Evolutionary conservation across 2,329 filamentous ascomycete genomes (phyloP).

Genomic region (Xylaria sp.): DNA sequence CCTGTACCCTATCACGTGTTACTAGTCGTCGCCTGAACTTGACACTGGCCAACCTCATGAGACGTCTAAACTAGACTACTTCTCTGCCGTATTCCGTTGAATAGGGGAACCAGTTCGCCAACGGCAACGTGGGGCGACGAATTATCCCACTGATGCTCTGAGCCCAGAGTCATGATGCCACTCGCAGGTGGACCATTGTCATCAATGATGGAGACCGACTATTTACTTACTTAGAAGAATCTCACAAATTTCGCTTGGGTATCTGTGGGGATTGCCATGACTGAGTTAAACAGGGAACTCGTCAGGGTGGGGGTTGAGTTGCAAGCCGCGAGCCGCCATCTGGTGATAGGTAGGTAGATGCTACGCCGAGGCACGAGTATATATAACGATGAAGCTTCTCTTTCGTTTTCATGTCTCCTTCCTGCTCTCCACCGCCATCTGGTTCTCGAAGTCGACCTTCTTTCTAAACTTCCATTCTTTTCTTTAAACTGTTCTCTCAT

Average conservation of each 20-base stretch:
- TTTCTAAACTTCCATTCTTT: conserved; percentile 36
- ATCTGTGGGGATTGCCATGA: conserved; percentile 13
- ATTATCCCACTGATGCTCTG: conserved; percentile 9
- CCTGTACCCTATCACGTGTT: conserved; percentile 2
- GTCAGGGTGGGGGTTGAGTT: conserved; percentile 21
- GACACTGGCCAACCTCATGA: background rate
- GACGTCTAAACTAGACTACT: background rate
- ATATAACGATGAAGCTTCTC: conserved; percentile 39
- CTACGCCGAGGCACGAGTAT: conserved; percentile 20
- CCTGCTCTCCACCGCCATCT: conserved; percentile 32
- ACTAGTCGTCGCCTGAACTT: background rate
- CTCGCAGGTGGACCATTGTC: conserved; percentile 5
- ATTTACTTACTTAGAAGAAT: conserved; percentile 2
- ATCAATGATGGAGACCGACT: conserved; percentile 21
- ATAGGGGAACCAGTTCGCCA: background rate
- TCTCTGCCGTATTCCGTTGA: background rate
- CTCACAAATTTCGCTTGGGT: conserved; percentile 21
- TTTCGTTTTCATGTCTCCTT: conserved; percentile 9
- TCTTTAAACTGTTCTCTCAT: conserved; percentile 37
- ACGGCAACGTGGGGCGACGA: conserved; percentile 14
- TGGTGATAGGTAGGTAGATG: conserved; percentile 15
- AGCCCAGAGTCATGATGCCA: background rate
- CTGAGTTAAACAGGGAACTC: conserved; percentile 31
- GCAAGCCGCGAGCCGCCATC: conserved; percentile 15
- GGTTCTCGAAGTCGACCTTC: conserved; percentile 40